Base-by-base conservation (phyloP, 495 filamentous ascomycete genomes). In the Aspergillus kassunensis region DNA sequence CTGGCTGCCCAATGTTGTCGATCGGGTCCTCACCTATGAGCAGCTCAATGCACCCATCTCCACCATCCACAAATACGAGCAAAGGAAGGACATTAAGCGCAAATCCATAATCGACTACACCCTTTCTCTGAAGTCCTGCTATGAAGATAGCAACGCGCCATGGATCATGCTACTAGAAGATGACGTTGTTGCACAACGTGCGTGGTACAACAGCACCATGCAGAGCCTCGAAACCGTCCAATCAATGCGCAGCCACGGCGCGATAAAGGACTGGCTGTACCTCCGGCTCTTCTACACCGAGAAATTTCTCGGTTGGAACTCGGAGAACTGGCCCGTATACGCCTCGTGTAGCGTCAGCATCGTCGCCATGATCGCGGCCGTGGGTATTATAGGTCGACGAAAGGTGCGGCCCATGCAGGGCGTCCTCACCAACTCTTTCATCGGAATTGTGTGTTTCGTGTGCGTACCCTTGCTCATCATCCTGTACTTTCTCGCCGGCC, bases 241-340 rank as follows among this genome's bases (percentile, higher is more conserved):
- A 42, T 60, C 54, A 1, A 55, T 50, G 56, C 49, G 54, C 25
- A 57, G 62, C 30, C 53, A 56, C 8, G 64, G 63, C 13, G 42
- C 36, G 7, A 24, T 64, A 35, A 34, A 40, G 19, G 61, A 69
- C 44, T 69, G 65, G 59, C 60, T 83, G 3, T 83, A 82, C 49
- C 64, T 85, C 16, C 75, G 80, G 3, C 66, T 83, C 4, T 85
- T 85, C 62, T 80, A 81, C 58, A 79, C 75, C 6, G 79, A 81
- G 57, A 68, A 73, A 36, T 72, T 76, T 20, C 67, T 79, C 12
- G 79, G 79, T 18, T 82, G 78, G 79, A 80, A 80, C 54, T 69
- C 61, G 13, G 77, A 81, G 48, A 66, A 77, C 43, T 79, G 73
- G 75, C 62, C 44, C 16, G 49, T 51, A 9, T 78, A 80, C 35